Percentiles rank a stretch among this genome's conserved stretches.
Conservation (phyloP, 2,329 filamentous ascomycete species). For the Penicillium occitanis region DNA sequence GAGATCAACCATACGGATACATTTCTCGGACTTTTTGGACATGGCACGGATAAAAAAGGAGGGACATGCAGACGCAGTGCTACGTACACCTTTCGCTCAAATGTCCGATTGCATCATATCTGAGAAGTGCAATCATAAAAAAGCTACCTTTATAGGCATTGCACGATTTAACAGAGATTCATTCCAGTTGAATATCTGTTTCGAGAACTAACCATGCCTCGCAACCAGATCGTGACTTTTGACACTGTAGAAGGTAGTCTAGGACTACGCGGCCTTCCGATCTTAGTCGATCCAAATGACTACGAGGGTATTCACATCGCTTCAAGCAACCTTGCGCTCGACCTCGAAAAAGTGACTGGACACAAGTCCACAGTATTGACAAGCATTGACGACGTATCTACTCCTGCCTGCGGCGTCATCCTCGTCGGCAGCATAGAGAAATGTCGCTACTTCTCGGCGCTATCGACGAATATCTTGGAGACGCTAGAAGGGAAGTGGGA, state of each 20-base stretch:
- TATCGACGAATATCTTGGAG: too few species aligned
- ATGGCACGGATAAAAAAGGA: not conserved
- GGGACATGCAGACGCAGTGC: not conserved
- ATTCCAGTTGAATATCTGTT: not conserved
- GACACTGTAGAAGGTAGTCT: not conserved
- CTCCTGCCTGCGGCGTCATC: too few species aligned
- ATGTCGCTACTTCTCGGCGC: too few species aligned
- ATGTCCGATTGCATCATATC: not conserved
- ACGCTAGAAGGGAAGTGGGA: too few species aligned
- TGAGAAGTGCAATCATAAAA: not conserved
- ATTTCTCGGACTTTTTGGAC: not conserved
- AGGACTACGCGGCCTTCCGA: not conserved
- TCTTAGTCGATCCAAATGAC: not conserved
- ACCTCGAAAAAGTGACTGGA: too few species aligned
- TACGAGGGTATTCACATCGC: not conserved
- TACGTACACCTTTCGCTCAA: not conserved
- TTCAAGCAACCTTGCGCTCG: too few species aligned
- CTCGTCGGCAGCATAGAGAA: too few species aligned
- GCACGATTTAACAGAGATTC: not conserved
- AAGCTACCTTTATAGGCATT: not conserved
- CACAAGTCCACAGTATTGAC: too few species aligned
- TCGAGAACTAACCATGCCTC: not conserved
- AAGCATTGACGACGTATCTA: too few species aligned
- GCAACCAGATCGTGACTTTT: not conserved
- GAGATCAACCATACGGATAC: not conserved